Percentiles rank a stretch among this genome's conserved stretches.
Evolutionary conservation across 2,329 filamentous ascomycete genomes (phyloP).

Genomic region (Bipolaris victoriae): DNA sequence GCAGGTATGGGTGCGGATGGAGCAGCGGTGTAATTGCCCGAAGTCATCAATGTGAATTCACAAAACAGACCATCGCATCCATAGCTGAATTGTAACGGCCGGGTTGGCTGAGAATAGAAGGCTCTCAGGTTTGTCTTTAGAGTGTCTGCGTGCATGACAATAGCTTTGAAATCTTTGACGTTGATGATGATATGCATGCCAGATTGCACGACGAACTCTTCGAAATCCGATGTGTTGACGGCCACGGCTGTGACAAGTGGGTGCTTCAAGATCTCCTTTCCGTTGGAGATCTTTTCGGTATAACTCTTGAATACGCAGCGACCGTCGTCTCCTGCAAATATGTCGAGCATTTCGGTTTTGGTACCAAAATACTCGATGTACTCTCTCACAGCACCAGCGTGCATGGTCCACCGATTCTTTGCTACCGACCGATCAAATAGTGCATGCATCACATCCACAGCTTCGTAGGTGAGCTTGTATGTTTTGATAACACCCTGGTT

Average conservation of each 20-base stretch:
- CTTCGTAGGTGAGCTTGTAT: conserved; percentile 77
- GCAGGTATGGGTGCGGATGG: conserved; percentile 28
- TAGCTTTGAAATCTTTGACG: conserved; percentile 82
- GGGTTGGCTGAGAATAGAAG: conserved; percentile 72
- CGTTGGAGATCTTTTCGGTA: conserved; percentile 76
- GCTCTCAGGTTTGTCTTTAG: conserved; percentile 70
- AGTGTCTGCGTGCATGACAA: conserved; percentile 75
- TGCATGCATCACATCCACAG: conserved; percentile 74
- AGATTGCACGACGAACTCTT: conserved; percentile 74
- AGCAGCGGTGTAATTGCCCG: conserved; percentile 64
- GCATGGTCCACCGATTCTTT: conserved; percentile 73
- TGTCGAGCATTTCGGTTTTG: conserved; percentile 79
- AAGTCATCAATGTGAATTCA: conserved; percentile 83
- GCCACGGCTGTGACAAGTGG: conserved; percentile 81
- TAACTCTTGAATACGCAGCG: conserved; percentile 79
- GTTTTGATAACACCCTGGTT: conserved; percentile 79
- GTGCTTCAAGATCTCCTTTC: conserved; percentile 77
- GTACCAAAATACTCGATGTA: conserved; percentile 82
- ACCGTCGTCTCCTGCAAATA: conserved; percentile 70
- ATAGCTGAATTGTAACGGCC: conserved; percentile 76
- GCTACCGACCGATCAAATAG: conserved; percentile 73
- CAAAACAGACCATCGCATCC: conserved; percentile 70
- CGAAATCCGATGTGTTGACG: conserved; percentile 77
- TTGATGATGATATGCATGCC: conserved; percentile 80
- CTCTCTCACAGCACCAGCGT: conserved; percentile 72